phyloP scores from a whole-genome alignment of 768 basidiomycete species.

The Lentinula boryana region DNA sequence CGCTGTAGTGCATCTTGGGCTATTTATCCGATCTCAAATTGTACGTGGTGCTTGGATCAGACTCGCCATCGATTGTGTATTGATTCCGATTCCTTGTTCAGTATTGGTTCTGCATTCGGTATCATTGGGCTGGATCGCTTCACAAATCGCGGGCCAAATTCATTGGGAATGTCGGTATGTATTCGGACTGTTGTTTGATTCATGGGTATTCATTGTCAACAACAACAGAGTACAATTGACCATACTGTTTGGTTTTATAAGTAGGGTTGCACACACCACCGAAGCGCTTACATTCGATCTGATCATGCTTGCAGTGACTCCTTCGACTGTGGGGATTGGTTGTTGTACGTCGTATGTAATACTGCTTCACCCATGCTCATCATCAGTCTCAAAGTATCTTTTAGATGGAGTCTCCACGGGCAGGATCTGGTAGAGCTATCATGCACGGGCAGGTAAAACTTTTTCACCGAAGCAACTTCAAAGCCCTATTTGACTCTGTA shows the following conservation, averaged over 20 bases:
- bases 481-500: neutral
- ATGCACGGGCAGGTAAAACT: constrained; percentile 62
- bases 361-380: constrained; percentile 3
- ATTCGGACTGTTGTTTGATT: neutral
- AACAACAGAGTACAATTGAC: constrained; percentile 60
- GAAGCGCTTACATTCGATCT: neutral
- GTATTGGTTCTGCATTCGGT: constrained; percentile 49
- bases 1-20: constrained; percentile 61
- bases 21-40: constrained; percentile 78
- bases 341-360: constrained; percentile 64
- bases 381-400: neutral
- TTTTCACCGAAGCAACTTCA: neutral
- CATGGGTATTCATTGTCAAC: neutral
- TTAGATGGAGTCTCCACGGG: constrained; percentile 60
- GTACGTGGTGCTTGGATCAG: constrained; percentile 33
- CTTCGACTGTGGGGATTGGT: constrained; percentile 76
- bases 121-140: constrained; percentile 49
- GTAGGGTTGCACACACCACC: constrained; percentile 24
- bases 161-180: constrained; percentile 58
- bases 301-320: constrained; percentile 40
- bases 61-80: neutral
- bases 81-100: constrained; percentile 21
- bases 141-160: constrained; percentile 39
- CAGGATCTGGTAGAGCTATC: constrained; percentile 61
- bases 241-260: constrained; percentile 78